A percentile compares a stretch with the other conserved stretches of the same genome.
Evolutionary conservation across 2,329 filamentous ascomycete genomes (phyloP).

Genomic region (Sphaceloma murrayae): DNA sequence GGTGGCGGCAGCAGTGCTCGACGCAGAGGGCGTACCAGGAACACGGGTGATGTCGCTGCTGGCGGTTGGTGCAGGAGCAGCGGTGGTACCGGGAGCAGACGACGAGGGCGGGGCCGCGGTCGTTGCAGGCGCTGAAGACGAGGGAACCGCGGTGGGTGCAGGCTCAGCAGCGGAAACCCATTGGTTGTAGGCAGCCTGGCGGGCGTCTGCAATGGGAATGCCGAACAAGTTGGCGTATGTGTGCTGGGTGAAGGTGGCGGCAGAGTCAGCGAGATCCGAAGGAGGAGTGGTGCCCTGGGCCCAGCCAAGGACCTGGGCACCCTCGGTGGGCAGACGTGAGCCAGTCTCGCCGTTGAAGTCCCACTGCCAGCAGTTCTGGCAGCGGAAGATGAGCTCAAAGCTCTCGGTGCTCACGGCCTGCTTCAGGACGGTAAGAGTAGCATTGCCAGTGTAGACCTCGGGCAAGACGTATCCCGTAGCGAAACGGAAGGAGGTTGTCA

Average conservation of each 20-base stretch:
- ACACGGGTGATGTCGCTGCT: constrained; percentile 16
- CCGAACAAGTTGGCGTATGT: constrained; percentile 10
- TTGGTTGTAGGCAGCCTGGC: constrained; percentile 12
- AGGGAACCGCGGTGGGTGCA: constrained; percentile 57
- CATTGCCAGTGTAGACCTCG: constrained; percentile 50
- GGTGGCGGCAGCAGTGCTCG: constrained; percentile 27
- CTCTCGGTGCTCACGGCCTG: constrained; percentile 48
- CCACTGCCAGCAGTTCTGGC: constrained; percentile 42
- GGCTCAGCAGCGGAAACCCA: constrained; percentile 32
- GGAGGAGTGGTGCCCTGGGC: constrained; percentile 12
- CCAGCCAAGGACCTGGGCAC: constrained; percentile 14
- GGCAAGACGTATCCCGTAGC: constrained; percentile 49
- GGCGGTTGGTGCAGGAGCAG: background rate
- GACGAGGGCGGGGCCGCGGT: constrained; percentile 42
- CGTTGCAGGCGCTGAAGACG: constrained; percentile 69
- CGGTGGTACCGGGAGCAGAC: background rate
- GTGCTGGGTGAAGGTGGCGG: constrained; percentile 18
- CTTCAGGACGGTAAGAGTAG: constrained; percentile 52
- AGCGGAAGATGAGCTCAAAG: constrained; percentile 57
- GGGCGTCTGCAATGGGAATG: constrained; percentile 22
- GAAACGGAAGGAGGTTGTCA: constrained; percentile 49
- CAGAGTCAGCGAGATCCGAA: constrained; percentile 4
- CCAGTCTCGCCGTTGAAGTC: constrained; percentile 31
- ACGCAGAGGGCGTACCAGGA: constrained; percentile 17
- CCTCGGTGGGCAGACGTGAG: constrained; percentile 30